Evolutionary conservation across 768 basidiomycete species (phyloP), one percentile per base, ranked within the genome.

Genomic region (Mycena latifolia): DNA sequence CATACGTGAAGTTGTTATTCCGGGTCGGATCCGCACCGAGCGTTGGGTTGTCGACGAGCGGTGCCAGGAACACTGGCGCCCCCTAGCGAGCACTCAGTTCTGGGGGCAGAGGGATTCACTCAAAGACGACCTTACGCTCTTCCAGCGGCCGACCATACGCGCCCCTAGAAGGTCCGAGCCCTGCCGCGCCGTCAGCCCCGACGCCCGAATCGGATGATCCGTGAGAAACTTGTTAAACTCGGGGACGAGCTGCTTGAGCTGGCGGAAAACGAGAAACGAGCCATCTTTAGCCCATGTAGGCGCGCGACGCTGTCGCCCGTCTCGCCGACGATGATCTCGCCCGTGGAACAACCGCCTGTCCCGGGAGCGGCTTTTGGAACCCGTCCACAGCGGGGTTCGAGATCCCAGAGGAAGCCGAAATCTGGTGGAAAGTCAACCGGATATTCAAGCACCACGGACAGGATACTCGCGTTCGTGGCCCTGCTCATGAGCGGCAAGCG

Each of bases 401-500:
- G 31, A 33, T 0, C 85, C 84, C 68, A 87, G 66, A 81, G 66
- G 72, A 79, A 88, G 3, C 87, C 86, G 60, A 87, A 87, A 25
- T 50, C 25, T 25, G 50, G 18, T 9, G 22, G n/a, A 18, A 39
- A 35, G 24, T 48, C 18, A 51, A 43, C 45, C 33, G 35, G 27
- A 22, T n/a, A 64, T 35, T 45, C 6, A 55, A 12, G 12, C 25
- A 27, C 39, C 4, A 24, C 7, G 37, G 29, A 18, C 15, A 11
- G 24, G 48, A 35, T 9, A 43, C 62, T 63, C 80, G 78, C 86
- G 85, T 73, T 88, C 86, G 62, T 85, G 84, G 29, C 78, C 86
- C 31, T 77, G 71, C 39, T 80, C n/a, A n/a, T n/a, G n/a, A n/a
- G n/a, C n/a, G n/a, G n/a, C n/a, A n/a, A n/a, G n/a, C n/a, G n/a